These are phyloP conservation scores for Postia placenta DNA, from an alignment of 768 basidiomycete species.

Conservation along the genomic window DNA sequence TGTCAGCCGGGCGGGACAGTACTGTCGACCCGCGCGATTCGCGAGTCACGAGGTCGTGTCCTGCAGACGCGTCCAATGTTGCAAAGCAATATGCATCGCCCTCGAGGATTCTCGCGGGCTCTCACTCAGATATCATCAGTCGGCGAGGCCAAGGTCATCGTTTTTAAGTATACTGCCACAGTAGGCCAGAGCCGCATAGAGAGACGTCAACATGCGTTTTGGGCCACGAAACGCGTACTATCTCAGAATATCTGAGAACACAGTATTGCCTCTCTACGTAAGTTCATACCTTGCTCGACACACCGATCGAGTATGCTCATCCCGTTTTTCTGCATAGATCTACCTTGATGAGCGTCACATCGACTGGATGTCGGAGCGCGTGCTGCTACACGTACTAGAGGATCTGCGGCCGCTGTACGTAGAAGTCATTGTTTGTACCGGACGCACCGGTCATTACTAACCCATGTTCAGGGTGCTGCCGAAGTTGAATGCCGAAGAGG, in stretches of 20 bases:
- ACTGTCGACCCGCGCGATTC: too few species aligned
- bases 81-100: too few species aligned
- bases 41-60: too few species aligned
- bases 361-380: conserved; percentile 84
- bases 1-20: too few species aligned
- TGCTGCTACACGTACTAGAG: conserved; percentile 74
- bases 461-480: conserved; percentile 45
- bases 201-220: conserved; percentile 65
- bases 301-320: conserved; percentile 1
- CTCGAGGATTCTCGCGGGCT: too few species aligned
- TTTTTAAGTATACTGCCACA: too few species aligned
- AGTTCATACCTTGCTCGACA: conserved; percentile 15
- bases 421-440: not conserved
- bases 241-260: conserved; percentile 68
- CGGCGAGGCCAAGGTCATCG: too few species aligned
- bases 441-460: not conserved
- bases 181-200: too few species aligned
- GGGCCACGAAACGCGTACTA: conserved; percentile 74
- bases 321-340: conserved; percentile 42
- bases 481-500: conserved; percentile 58
- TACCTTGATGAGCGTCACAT: conserved; percentile 87
- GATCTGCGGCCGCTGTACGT: conserved; percentile 69
- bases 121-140: too few species aligned
- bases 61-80: too few species aligned
- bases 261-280: conserved; percentile 77